Percentiles rank a stretch among this genome's conserved stretches.
These are phyloP conservation scores for Pseudocercospora vitis DNA, from an alignment of 2,329 filamentous ascomycete genomes.

Conservation along the genomic window DNA sequence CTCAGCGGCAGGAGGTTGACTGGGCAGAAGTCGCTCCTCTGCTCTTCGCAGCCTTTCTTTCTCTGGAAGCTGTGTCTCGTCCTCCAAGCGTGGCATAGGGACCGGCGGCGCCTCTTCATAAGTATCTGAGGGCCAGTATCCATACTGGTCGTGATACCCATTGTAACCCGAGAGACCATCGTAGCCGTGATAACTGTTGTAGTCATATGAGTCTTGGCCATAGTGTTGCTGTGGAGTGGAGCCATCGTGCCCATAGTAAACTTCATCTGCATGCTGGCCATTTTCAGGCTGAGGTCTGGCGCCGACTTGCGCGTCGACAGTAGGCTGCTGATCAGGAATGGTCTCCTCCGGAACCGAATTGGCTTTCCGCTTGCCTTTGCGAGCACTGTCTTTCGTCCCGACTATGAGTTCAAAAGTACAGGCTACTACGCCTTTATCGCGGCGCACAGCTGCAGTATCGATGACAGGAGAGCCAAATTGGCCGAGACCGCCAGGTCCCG, in stretches of 20 bases:
- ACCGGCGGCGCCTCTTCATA: constrained; percentile 24
- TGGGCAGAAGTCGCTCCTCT: constrained; percentile 77
- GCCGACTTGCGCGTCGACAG: constrained; percentile 14
- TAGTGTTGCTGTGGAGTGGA: constrained; percentile 26
- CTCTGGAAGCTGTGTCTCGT: constrained; percentile 68
- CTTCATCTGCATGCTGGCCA: constrained; percentile 7
- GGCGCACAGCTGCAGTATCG: constrained; percentile 80
- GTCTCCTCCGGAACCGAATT: constrained; percentile 26
- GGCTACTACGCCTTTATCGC: constrained; percentile 88
- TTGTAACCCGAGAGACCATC: constrained; percentile 19
- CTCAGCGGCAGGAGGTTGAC: constrained; percentile 61
- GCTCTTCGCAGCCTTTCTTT: constrained; percentile 78
- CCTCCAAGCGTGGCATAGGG: constrained; percentile 57
- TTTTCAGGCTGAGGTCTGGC: constrained; percentile 6
- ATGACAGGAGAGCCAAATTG: constrained; percentile 62
- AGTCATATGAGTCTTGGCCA: constrained; percentile 5
- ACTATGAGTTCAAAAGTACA: constrained; percentile 84
- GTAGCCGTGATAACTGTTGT: constrained; percentile 13
- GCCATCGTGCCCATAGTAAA: constrained; percentile 29
- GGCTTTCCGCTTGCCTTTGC: constrained; percentile 47
- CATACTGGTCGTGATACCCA: constrained; percentile 20
- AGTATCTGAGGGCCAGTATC: constrained; percentile 14
- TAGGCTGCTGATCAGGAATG: background rate
- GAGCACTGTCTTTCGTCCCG: constrained; percentile 74
- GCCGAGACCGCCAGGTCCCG: constrained; percentile 7